phyloP scores from a whole-genome alignment of 163 green algal genomes.

The Volvox carteri region DNA sequence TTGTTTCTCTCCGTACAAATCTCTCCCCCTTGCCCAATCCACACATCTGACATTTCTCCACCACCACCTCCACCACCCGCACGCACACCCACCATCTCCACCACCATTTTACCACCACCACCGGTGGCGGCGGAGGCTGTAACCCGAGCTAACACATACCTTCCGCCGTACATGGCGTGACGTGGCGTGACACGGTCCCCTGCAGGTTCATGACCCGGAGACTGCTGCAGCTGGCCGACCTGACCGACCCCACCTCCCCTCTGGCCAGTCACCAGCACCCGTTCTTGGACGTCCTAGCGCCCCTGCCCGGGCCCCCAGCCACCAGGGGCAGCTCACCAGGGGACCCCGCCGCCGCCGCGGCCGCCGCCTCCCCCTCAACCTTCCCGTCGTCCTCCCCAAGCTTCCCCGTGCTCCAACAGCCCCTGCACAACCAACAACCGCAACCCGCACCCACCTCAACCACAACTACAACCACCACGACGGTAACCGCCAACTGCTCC shows the following conservation, averaged over 20 bases:
- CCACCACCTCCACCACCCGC: background rate
- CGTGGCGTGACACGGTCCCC: too few species aligned
- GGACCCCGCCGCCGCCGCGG: background rate
- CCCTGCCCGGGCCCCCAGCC: background rate
- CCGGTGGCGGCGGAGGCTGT: too few species aligned
- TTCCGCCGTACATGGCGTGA: too few species aligned
- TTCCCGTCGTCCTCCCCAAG: too few species aligned
- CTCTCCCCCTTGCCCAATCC: background rate
- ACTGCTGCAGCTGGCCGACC: slow-evolving; percentile 33
- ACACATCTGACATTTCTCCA: background rate
- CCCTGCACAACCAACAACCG: too few species aligned
- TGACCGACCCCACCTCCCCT: background rate
- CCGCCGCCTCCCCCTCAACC: background rate
- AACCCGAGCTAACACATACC: too few species aligned
- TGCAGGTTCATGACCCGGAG: slow-evolving; percentile 2
- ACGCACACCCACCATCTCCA: too few species aligned
- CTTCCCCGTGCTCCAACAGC: too few species aligned
- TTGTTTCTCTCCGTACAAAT: too few species aligned
- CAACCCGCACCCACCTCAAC: background rate
- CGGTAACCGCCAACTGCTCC: background rate
- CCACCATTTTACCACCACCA: too few species aligned
- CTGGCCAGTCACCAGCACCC: background rate
- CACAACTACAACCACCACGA: background rate
- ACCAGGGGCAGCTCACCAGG: background rate
- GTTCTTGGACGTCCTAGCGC: background rate